Base-by-base conservation (phyloP, 768 basidiomycete genomes). In the Suillus occidentalis region DNA sequence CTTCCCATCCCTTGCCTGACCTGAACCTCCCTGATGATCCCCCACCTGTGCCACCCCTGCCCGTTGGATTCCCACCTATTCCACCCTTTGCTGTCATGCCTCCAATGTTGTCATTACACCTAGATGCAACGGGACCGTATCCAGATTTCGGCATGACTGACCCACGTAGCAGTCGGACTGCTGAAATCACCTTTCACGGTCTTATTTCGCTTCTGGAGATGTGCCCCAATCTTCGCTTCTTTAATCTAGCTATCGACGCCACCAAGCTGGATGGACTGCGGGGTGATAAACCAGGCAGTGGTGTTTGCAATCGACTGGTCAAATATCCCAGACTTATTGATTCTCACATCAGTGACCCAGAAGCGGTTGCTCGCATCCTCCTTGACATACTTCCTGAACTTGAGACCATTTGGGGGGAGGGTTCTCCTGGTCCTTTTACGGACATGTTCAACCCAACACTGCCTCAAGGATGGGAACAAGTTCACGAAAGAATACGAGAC, bases 121-220 rank as follows among this genome's bases (percentile, higher is more conserved):
- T 52, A 6, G 50, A 52, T 8, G 50, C 8, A 31, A 31, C 18
- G 28, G 9, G 28, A 52, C 28, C 50, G 50, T 28, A 31, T 57
- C 22, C 31, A 34, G 53, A 55, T 34, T 39, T 39, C 16, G 9
- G 3, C 34, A 42, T 7, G 25, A 6, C 13, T 25, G n/a, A 14
- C 28, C 28, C 13, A 25, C 18, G n/a, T 9, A 18, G 2, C 16
- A 22, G n/a, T 28, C n/a, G 25, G 6, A 62, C 20, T 28, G 2
- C 59, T 14, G n/a, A 62, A 36, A 42, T 62, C n/a, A 63, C 62
- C 59, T 59, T 63, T 22, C 39, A 63, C 34, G 62, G 62, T 62
- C 60, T 63, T 25, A 57, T 59, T 37, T 40, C 31, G 14, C 39
- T 63, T 22, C 37, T 63, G 22, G 34, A 28, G 8, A 14, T 60